A percentile compares a stretch with the other conserved stretches of the same genome.
Conservation (phyloP, 73 alveolate species). For the Stentor coeruleus region DNA sequence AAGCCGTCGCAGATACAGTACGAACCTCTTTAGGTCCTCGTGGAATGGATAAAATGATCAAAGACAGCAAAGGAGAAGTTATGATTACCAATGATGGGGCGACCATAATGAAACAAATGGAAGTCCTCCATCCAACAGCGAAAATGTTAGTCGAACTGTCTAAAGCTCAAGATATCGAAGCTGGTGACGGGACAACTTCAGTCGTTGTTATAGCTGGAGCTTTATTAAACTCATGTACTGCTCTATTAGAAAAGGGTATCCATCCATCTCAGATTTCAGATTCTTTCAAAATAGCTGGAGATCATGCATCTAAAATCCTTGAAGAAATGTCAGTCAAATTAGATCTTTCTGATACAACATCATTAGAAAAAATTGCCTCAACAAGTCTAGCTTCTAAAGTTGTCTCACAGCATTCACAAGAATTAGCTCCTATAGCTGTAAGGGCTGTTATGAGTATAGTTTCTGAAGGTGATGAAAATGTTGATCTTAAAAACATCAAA, state of each 20-base stretch:
- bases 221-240: slow-evolving; percentile 89
- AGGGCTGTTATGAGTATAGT: slow-evolving; percentile 93
- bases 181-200: slow-evolving; percentile 99
- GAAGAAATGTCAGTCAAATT: slow-evolving; percentile 74
- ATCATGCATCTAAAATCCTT: slow-evolving; percentile 80
- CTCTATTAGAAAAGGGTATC: slow-evolving; percentile 93
- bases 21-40: slow-evolving; percentile 99
- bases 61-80: slow-evolving; percentile 90
- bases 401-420: slow-evolving; percentile 90
- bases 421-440: slow-evolving; percentile 99
- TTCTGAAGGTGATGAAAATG: slow-evolving; percentile 83
- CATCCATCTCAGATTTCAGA: slow-evolving; percentile 97
- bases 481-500: slow-evolving; percentile 95
- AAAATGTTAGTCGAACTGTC: slow-evolving; percentile 99
- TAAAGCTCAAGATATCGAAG: slow-evolving; percentile 99
- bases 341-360: slow-evolving; percentile 89
- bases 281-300: slow-evolving; percentile 84
- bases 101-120: slow-evolving; percentile 96
- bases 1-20: slow-evolving; percentile 94
- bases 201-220: slow-evolving; percentile 99
- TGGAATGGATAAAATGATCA: slow-evolving; percentile 99
- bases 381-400: slow-evolving; percentile 97
- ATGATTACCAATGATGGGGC: slow-evolving; percentile 99
- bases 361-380: slow-evolving; percentile 88
- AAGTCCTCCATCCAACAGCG: slow-evolving; percentile 99